Evolutionary conservation across 2,329 filamentous ascomycete species (phyloP).

Genomic region (Pyrenophora seminiperda): DNA sequence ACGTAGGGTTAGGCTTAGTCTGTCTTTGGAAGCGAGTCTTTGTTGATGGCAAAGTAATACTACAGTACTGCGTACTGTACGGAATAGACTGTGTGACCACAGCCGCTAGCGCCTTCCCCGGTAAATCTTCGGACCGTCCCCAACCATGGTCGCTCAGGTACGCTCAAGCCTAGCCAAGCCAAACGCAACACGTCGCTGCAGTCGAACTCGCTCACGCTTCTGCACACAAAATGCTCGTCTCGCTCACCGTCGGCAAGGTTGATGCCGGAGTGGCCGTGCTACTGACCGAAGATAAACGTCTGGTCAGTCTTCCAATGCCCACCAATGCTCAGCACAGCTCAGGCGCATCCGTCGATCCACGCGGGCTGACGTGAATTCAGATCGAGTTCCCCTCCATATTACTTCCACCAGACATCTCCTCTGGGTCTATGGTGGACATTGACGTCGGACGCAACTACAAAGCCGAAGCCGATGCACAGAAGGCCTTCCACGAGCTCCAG

Average conservation of each 20-base stretch:
- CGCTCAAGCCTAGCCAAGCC: slow-evolving; percentile 8
- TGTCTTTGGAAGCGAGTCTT: background rate
- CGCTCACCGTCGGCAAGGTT: slow-evolving; percentile 97
- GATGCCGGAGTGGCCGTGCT: slow-evolving; percentile 98
- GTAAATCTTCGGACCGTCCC: slow-evolving; percentile 11
- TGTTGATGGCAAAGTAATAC: background rate
- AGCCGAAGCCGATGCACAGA: slow-evolving; percentile 76
- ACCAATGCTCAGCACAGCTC: slow-evolving; percentile 18
- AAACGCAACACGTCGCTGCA: slow-evolving; percentile 4
- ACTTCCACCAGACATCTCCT: slow-evolving; percentile 91
- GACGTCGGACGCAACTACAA: slow-evolving; percentile 84
- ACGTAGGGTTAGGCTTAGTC: background rate
- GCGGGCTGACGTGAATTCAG: slow-evolving; percentile 55
- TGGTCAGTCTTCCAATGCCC: slow-evolving; percentile 65
- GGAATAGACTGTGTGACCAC: too few relatives aligned
- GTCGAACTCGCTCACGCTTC: slow-evolving; percentile 2
- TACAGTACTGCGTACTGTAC: background rate
- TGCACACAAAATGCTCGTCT: slow-evolving; percentile 78
- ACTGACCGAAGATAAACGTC: slow-evolving; percentile 92
- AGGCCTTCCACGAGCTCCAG: slow-evolving; percentile 83
- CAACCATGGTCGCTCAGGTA: slow-evolving; percentile 10
- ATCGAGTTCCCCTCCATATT: slow-evolving; percentile 99
- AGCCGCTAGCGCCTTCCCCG: slow-evolving; percentile 7
- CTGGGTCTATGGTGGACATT: slow-evolving; percentile 97
- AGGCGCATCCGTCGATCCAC: slow-evolving; percentile 28